Conservation (phyloP, 176 grass and related monocot species). For the Cenchrus americanus region DNA sequence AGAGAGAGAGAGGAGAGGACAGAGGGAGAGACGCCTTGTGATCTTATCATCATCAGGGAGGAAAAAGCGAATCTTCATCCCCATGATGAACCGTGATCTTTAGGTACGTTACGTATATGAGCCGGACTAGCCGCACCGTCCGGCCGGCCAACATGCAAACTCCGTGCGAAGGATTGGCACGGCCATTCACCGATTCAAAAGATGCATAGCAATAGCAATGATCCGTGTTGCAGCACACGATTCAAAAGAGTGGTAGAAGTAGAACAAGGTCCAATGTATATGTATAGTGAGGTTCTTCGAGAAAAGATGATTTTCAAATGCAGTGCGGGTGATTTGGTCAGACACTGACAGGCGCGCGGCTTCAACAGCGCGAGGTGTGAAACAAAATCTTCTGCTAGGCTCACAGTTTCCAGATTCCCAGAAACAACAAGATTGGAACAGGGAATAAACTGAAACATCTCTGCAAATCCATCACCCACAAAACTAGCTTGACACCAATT, state of each 20-base stretch:
- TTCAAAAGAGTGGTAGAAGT: too few relatives aligned
- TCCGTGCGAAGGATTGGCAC: not conserved
- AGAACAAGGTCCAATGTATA: too few relatives aligned
- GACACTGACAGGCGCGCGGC: not conserved
- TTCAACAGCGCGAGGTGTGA: not conserved
- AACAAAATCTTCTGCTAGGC: not conserved
- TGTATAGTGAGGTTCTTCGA: too few relatives aligned
- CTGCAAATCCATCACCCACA: too few relatives aligned
- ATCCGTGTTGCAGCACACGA: not conserved
- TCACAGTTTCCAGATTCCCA: not conserved
- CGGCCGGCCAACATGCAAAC: not conserved
- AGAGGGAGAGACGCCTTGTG: not conserved
- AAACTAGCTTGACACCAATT: not conserved
- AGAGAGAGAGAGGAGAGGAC: too few relatives aligned
- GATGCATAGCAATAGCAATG: not conserved
- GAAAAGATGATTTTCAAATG: too few relatives aligned
- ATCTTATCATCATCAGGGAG: slow-evolving; percentile 15
- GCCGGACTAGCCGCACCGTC: not conserved
- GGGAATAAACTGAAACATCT: too few relatives aligned
- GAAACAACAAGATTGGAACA: too few relatives aligned
- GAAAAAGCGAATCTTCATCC: slow-evolving; percentile 32
- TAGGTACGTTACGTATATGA: too few relatives aligned
- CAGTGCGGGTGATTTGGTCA: not conserved
- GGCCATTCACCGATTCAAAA: not conserved
- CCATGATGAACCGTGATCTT: slow-evolving; percentile 14